Evolutionary conservation across 305 asterid species (phyloP).

Genomic region (Striga hermonthica): DNA sequence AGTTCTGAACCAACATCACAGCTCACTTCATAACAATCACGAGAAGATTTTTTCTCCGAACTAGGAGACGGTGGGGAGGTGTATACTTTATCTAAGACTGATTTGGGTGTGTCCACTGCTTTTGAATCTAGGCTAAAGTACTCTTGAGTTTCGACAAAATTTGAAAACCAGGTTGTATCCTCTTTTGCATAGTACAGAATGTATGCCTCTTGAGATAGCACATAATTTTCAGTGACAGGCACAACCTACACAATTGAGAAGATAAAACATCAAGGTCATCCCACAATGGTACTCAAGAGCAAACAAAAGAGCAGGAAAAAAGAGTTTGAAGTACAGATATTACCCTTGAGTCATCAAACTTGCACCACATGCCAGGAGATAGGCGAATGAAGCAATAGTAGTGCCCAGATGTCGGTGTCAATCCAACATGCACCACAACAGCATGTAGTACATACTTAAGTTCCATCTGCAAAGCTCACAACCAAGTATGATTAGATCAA

Average conservation of each 20-base stretch:
- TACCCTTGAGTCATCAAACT: conserved; percentile 83
- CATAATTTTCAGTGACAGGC: conserved; percentile 54
- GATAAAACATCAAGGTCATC: conserved; percentile 21
- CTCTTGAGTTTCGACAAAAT: conserved; percentile 52
- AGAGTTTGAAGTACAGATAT: neutral
- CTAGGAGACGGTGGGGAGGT: conserved; percentile 34
- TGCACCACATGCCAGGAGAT: conserved; percentile 67
- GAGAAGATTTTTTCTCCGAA: conserved; percentile 23
- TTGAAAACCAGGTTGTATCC: conserved; percentile 76
- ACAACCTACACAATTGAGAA: conserved; percentile 43
- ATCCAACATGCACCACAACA: conserved; percentile 75
- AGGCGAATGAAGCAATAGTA: conserved; percentile 72
- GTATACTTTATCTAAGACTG: conserved; percentile 58
- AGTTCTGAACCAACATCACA: conserved; percentile 29
- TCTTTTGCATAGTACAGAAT: conserved; percentile 74
- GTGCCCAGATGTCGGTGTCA: conserved; percentile 73
- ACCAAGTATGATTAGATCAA: conserved; percentile 20
- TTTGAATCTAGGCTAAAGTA: conserved; percentile 34
- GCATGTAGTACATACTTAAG: conserved; percentile 68
- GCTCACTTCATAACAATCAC: conserved; percentile 27
- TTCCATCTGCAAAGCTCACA: conserved; percentile 47
- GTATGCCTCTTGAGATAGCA: conserved; percentile 82
- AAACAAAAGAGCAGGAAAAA: neutral
- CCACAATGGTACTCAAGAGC: neutral
- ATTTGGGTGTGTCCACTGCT: conserved; percentile 56